phyloP scores from a whole-genome alignment of 2,329 filamentous ascomycete species.

The Phaeosphaeriaceae sp. region DNA sequence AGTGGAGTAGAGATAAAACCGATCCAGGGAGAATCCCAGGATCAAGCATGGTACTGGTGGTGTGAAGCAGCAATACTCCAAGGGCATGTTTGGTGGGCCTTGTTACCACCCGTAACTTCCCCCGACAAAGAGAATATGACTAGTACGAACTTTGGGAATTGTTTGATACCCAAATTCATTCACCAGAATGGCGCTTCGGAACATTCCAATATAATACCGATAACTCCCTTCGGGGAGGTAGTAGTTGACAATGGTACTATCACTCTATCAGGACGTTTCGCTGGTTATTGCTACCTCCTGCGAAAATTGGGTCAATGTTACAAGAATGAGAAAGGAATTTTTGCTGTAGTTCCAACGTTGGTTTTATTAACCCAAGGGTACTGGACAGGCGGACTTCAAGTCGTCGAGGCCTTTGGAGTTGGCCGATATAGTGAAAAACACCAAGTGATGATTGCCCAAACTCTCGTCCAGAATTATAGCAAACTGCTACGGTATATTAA shows the following conservation, averaged over 20 bases:
- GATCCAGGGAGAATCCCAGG: neutral
- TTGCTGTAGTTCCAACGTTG: no score
- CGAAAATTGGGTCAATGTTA: neutral
- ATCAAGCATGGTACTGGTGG: neutral
- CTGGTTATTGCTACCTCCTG: neutral
- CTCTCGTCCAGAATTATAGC: neutral
- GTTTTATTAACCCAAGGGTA: no score
- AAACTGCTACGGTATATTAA: neutral
- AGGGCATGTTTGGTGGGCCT: neutral
- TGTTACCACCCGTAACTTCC: neutral
- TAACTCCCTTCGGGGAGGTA: neutral
- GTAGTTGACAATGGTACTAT: neutral
- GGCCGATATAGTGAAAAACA: neutral
- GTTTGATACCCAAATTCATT: no score
- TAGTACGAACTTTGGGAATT: neutral
- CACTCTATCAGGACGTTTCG: conserved; percentile 1
- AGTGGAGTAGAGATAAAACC: neutral
- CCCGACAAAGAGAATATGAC: neutral
- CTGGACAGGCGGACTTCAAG: neutral
- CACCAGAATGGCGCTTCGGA: no score
- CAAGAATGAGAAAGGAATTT: neutral
- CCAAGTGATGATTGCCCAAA: neutral
- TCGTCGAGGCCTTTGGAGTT: neutral
- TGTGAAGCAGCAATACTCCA: neutral
- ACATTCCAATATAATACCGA: no score